These are phyloP conservation scores for Rhizopogon rudus DNA, from an alignment of 768 basidiomycete genomes.

Conservation along the genomic window DNA sequence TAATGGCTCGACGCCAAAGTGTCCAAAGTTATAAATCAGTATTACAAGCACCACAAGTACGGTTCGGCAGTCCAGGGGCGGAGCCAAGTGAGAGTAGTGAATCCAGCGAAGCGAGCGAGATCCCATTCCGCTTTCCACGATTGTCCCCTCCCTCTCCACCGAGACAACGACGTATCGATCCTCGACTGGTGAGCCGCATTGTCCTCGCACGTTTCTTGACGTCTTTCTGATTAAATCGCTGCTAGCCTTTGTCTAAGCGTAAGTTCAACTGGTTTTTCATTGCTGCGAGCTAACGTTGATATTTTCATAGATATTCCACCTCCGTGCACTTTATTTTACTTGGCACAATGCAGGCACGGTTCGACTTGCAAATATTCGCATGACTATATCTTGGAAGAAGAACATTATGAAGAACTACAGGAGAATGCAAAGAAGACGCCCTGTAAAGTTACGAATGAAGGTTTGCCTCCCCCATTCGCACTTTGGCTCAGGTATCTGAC, in stretches of 20 bases:
- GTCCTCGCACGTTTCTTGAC: conserved; percentile 13
- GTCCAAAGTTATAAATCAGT: conserved; percentile 41
- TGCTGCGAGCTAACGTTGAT: background rate
- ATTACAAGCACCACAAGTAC: conserved; percentile 12
- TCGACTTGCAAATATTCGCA: conserved; percentile 56
- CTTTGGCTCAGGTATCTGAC: conserved; percentile 4
- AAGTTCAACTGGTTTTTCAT: conserved; percentile 22
- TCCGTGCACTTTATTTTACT: conserved; percentile 63
- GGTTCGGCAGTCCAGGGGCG: conserved; percentile 32
- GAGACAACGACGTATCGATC: conserved; percentile 40
- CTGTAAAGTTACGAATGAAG: conserved; percentile 55
- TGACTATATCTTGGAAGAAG: conserved; percentile 51
- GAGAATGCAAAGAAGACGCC: conserved; percentile 58
- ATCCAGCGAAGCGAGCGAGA: conserved; percentile 42
- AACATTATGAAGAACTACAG: conserved; percentile 50
- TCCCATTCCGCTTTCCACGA: conserved; percentile 18
- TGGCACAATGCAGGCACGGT: conserved; percentile 57
- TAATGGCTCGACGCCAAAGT: conserved; percentile 16
- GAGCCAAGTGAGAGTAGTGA: conserved; percentile 39
- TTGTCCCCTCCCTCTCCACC: conserved; percentile 30
- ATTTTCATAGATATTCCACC: conserved; percentile 49
- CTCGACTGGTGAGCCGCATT: conserved; percentile 42
- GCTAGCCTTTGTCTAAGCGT: conserved; percentile 59
- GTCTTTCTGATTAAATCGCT: background rate
- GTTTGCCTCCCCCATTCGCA: conserved; percentile 25